Evolutionary conservation across 305 asterid species (phyloP), one percentile per base, ranked within the genome.

Genomic region (Fraxinus latifolia): DNA sequence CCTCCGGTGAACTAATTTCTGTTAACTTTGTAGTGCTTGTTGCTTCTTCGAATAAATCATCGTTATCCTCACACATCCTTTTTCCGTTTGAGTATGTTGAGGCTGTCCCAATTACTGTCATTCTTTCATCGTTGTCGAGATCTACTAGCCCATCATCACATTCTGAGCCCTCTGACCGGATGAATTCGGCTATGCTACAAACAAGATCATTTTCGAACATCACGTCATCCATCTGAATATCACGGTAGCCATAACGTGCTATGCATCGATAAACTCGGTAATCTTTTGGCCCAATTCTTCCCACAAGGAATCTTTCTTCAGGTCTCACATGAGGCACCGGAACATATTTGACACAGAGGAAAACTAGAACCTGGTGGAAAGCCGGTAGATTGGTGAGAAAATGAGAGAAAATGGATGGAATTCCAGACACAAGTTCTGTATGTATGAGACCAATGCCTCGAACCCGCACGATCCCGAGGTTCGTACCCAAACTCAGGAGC

Each of bases 321-420:
- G 97, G 94, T 29, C 95, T 85, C 53, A 95, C 98, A 4, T 92
- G 98, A 9, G 98, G 98, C 47, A 95, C 97, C 0, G 97, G 97
- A 7, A 95, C 98, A 0, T 90, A 89, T 68, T 95, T 95, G 80
- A 95, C 84, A 81, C 97, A 93, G 34, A 93, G 89, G 76, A 93
- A 82, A 67, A 95, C 93, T 0, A 95, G 88, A n/a, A 95, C 93
- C 80, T 93, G 97, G 85, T 95, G 98, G 89, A 95, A 95, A 27
- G 98, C 98, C 0, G 98, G 98, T 27, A 95, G 94, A 78, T 95
- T 95, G 2, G 97, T 95, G 53, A 93, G 91, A 3, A 95, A 95
- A 77, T 95, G 97, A 21, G 98, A 92, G 89, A 95, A 92, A 80
- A 95, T 90, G 27, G 97, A 95, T 0, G 98, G 98, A 81, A 95